phyloP scores from a whole-genome alignment of 805 yeast species.

The Candida schatavii region DNA sequence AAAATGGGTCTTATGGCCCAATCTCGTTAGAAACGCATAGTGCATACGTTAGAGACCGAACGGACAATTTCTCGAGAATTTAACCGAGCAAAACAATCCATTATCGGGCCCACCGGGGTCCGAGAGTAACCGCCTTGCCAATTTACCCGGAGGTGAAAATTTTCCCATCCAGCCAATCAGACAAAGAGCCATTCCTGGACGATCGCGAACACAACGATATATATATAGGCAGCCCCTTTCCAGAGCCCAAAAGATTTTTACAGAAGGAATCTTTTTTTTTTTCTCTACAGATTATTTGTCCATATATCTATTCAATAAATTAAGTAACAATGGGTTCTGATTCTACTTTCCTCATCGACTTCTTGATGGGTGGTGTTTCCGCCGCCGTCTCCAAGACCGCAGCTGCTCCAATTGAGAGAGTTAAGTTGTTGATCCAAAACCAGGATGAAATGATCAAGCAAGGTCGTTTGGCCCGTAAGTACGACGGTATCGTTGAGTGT shows the following conservation, averaged over 20 bases:
- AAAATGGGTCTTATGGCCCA: too few species aligned
- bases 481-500: slow-evolving; percentile 90
- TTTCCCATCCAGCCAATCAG: slow-evolving; percentile 2
- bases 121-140: slow-evolving; percentile 1
- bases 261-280: slow-evolving; percentile 1
- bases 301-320: slow-evolving; percentile 6
- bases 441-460: slow-evolving; percentile 98
- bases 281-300: slow-evolving; percentile 6
- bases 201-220: slow-evolving; percentile 1
- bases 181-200: not conserved
- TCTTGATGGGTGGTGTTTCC: slow-evolving; percentile 98
- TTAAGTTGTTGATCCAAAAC: slow-evolving; percentile 92
- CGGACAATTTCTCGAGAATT: too few species aligned
- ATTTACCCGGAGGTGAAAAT: slow-evolving; percentile 2
- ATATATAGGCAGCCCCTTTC: slow-evolving; percentile 3
- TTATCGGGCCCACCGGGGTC: too few species aligned
- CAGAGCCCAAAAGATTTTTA: too few species aligned
- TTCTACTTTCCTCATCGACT: slow-evolving; percentile 40
- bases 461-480: slow-evolving; percentile 85
- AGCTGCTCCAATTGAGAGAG: slow-evolving; percentile 97
- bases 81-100: too few species aligned
- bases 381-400: slow-evolving; percentile 98
- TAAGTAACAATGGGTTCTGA: slow-evolving; percentile 18
- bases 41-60: too few species aligned
- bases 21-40: too few species aligned